Evolutionary conservation across 768 basidiomycete species (phyloP).

Genomic region (Suillus ampliporus): DNA sequence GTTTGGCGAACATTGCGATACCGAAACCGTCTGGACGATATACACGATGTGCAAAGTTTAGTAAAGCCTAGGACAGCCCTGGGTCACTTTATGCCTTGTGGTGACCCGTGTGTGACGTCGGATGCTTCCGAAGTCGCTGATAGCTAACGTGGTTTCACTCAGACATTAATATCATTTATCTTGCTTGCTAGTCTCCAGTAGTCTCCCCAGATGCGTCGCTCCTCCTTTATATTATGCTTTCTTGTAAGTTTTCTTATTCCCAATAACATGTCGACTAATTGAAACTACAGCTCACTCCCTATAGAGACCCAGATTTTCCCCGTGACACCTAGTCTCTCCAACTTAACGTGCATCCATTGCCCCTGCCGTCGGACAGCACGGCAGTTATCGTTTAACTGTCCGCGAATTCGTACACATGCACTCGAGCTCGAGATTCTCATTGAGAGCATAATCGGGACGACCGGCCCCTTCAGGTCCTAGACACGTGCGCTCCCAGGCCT

Average conservation of each 20-base stretch:
- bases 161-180: background rate
- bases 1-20: slow-evolving; percentile 63
- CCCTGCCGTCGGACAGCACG: background rate
- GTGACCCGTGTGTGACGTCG: background rate
- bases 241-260: too few relatives aligned
- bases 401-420: background rate
- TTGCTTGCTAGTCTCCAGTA: too few relatives aligned
- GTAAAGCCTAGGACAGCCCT: background rate
- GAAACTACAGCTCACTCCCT: background rate
- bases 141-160: background rate
- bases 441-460: slow-evolving; percentile 49
- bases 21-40: background rate
- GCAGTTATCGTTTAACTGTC: background rate
- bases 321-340: background rate
- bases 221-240: background rate
- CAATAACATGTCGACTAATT: background rate
- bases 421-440: slow-evolving; percentile 9
- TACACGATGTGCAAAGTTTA: background rate
- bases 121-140: background rate
- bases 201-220: too few relatives aligned
- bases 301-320: background rate
- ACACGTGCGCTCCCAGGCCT: slow-evolving; percentile 45
- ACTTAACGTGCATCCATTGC: background rate
- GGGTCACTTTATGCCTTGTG: background rate
- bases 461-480: too few relatives aligned